Base-by-base conservation (phyloP, 83 land plant species). In the Diphasiastrum complanatum region DNA sequence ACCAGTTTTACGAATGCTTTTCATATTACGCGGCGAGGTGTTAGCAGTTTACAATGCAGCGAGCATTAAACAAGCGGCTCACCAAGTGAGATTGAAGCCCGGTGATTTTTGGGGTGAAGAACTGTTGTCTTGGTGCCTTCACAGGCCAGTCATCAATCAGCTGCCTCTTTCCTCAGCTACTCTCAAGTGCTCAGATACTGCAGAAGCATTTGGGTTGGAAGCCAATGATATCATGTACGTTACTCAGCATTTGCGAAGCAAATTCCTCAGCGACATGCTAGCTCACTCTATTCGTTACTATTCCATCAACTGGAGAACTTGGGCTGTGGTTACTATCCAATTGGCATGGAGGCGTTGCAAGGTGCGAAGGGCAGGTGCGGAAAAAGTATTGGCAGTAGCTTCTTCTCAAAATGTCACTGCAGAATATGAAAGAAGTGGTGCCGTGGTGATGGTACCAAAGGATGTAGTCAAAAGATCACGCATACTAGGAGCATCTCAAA, bases 291-390 rank as follows among this genome's bases (percentile, higher is more conserved):
- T 84, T 23, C 78, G 88, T 45, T 88, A 72, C 64, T 81, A 92
- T 72, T 92, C 98, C 0, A 82, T 91, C 0, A 79, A 83, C 34
- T 92, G 98, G 98, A 62, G 88, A 27, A 88, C 88, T 12, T 92
- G 98, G 98, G 98, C 88, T 3, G 96, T 84, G 5, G 96, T 89
- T 1, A 92, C 83, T 19, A 76, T 92, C 29, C 98, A 92, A 61
- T 50, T 92, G 0, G 96, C 91, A n/a, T 92, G 98, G 98, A 79
- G 88, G 0, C 75, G 83, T 0, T 69, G 76, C 69, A 75, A 72
- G 58, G 60, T 47, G 18, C 74, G 84, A 45, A 70, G 61, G 12
- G 22, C 25, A 4, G 78, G 80, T 33, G 63, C 80, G 0, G 75
- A 81, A 0, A 22, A 63, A 31, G n/a, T 41, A 18, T 16, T 28